Percentiles rank a stretch among this genome's conserved stretches.
Evolutionary conservation across 2,329 filamentous ascomycete genomes (phyloP).

Genomic region (Lizonia empirigonia): DNA sequence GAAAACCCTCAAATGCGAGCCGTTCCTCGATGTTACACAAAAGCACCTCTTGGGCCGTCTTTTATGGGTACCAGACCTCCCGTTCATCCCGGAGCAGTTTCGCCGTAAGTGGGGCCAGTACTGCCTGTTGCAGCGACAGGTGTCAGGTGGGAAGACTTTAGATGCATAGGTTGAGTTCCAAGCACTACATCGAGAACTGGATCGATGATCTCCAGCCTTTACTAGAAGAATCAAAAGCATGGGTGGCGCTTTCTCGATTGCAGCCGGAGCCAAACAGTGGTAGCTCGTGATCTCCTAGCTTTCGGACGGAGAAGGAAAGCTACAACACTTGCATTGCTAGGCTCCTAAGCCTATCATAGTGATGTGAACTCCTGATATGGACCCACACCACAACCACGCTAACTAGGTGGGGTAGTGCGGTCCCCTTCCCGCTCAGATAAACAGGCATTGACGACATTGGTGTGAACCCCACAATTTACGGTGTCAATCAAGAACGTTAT

Average conservation of each 20-base stretch:
- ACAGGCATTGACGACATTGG: conserved; percentile 22
- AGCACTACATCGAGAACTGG: neutral
- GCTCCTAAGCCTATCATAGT: conserved; percentile 8
- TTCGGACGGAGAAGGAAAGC: conserved; percentile 4
- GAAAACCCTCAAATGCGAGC: conserved; percentile 75
- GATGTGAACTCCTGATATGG: conserved; percentile 12
- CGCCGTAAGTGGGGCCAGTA: conserved; percentile 85
- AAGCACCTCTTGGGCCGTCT: conserved; percentile 77
- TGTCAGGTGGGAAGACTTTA: neutral
- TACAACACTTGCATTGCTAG: conserved; percentile 4
- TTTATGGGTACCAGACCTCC: conserved; percentile 78
- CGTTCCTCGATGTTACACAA: conserved; percentile 78
- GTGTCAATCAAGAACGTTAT: conserved; percentile 16
- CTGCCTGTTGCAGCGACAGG: conserved; percentile 71
- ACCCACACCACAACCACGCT: conserved; percentile 14
- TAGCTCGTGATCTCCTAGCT: neutral
- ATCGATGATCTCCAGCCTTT: neutral
- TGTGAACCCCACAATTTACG: conserved; percentile 24
- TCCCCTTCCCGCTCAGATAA: conserved; percentile 21
- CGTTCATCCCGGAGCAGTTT: conserved; percentile 70
- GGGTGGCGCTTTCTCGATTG: neutral
- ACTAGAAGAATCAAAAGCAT: conserved; percentile 10
- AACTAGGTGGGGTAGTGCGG: conserved; percentile 31
- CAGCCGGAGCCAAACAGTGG: neutral
- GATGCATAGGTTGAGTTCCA: neutral